Base-by-base conservation (phyloP, 345 rosid genomes). In the Citrus cavaleriei region DNA sequence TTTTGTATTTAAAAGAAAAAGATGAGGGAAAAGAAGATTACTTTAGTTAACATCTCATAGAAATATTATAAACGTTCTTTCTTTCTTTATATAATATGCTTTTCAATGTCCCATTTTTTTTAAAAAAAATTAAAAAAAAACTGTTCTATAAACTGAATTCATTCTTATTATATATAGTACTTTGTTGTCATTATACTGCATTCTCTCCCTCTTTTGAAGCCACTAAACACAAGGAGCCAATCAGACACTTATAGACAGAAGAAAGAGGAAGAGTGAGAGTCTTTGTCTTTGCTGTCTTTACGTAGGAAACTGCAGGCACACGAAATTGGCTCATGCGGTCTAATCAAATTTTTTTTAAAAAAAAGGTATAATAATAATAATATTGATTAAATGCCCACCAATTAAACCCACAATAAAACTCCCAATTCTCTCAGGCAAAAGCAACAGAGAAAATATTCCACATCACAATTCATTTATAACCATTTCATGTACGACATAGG, bases 211-310 rank as follows among this genome's bases (percentile, higher is more conserved):
- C 68, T 68, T 74, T 62, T 27, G 46, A 66, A 28, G 34, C 72
- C 84, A 38, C 76, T 78, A 54, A 14, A 42, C 75, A 46, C 62
- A 54, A 14, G 61, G 25, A 51, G 42, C 69, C 7, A 77, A 63
- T 32, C n/a, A 49, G n/a, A 66, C 63, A 30, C 9, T 9, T 35
- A n/a, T 28, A 62, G 61, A 27, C 6, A 35, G 61, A 32, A 25
- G 64, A 18, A 12, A 71, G 68, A 71, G 42, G 25, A 6, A 35
- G 38, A n/a, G 51, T 66, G 65, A 14, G 51, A 66, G 72, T 3
- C n/a, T 82, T 19, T 27, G 82, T 78, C 79, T 63, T 73, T 37
- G 51, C 46, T 27, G 82, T 78, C 79, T 63, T 73, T 37, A 60
- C 46, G 37, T 27, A 32, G 58, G 73, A 64, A 76, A 49, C 13